Percentiles rank a stretch among this genome's conserved stretches.
Evolutionary conservation across 331 rosid genomes (phyloP).

Genomic region (Stylosanthes scabra): DNA sequence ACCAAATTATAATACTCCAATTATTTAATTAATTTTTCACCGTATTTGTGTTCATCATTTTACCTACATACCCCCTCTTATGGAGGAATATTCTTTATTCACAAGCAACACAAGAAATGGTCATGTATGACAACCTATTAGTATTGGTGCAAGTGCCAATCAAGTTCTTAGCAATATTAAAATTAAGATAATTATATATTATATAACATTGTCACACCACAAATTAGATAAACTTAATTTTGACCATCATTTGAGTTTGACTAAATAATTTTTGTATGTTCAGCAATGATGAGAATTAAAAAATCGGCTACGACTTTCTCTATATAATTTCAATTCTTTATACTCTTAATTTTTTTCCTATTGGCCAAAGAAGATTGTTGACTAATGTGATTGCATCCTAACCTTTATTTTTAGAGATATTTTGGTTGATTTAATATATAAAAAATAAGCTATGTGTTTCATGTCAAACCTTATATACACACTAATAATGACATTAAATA

Average conservation of each 20-base stretch:
- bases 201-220: no score
- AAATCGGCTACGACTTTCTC: neutral
- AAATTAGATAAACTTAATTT: neutral
- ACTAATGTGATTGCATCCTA: neutral
- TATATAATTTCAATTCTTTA: no score
- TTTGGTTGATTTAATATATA: neutral
- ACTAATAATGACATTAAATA: no score
- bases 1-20: neutral
- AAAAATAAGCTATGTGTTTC: neutral
- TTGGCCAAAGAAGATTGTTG: conserved; percentile 14
- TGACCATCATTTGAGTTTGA: neutral
- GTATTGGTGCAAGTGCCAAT: neutral
- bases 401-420: conserved; percentile 13
- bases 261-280: neutral
- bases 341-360: neutral
- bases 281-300: neutral
- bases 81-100: no score
- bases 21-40: no score
- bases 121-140: neutral
- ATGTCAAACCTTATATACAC: conserved; percentile 4
- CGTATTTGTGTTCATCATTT: no score
- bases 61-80: no score
- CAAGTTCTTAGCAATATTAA: neutral
- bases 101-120: conserved; percentile 13
- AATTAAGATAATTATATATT: neutral